Evolutionary conservation across 139 green algal species (phyloP).

Genomic region (Deuterostichococcus epilithicus): DNA sequence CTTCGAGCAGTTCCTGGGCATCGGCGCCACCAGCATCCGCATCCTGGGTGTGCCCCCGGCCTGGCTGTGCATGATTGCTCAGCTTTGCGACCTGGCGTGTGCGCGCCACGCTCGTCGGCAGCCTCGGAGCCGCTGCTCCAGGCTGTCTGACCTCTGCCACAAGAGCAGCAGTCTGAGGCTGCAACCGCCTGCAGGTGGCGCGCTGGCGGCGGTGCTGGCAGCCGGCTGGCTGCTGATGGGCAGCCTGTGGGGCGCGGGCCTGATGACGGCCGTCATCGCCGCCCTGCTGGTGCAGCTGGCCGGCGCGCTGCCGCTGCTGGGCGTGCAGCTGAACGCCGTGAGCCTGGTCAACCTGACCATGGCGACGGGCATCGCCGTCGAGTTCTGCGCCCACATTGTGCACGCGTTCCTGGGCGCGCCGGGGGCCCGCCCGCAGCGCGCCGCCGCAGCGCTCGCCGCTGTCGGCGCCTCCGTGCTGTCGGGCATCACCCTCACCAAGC

Average conservation of each 20-base stretch:
- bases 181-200: background rate
- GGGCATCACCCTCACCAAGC: constrained; percentile 85
- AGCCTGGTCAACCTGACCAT: constrained; percentile 73
- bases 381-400: constrained; percentile 80
- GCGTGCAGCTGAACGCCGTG: constrained; percentile 71
- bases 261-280: constrained; percentile 57
- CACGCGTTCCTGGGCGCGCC: constrained; percentile 60
- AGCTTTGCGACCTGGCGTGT: too few relatives aligned
- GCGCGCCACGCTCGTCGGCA: too few relatives aligned
- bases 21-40: constrained; percentile 8
- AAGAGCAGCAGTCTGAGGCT: too few relatives aligned
- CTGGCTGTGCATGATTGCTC: too few relatives aligned
- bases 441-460: constrained; percentile 32
- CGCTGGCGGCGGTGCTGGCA: background rate
- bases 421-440: constrained; percentile 32
- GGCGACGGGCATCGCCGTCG: constrained; percentile 73
- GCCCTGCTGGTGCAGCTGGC: constrained; percentile 73
- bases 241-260: constrained; percentile 39
- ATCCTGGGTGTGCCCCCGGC: constrained; percentile 30
- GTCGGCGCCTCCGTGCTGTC: constrained; percentile 70
- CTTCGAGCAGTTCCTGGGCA: constrained; percentile 90
- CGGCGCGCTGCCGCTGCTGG: constrained; percentile 69
- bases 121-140: too few relatives aligned
- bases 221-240: constrained; percentile 6
- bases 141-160: too few relatives aligned